These are phyloP conservation scores for Verticillium tricorpus DNA, from an alignment of 2,329 filamentous ascomycete genomes.

Conservation along the genomic window DNA sequence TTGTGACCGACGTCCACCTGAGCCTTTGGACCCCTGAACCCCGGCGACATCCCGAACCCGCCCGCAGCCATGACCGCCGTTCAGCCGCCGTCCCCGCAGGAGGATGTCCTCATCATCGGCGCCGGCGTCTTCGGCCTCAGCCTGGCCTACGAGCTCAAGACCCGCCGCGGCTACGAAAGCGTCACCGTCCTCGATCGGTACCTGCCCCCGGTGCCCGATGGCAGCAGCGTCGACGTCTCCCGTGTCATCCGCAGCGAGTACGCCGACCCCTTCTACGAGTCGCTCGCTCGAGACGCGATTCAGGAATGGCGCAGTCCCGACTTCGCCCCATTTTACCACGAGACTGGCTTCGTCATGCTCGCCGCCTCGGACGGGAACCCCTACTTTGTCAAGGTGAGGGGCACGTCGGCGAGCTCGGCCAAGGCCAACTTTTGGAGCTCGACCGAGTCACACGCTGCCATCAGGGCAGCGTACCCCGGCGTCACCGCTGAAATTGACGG, in stretches of 20 bases:
- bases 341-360: slow-evolving; percentile 27
- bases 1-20: neutral
- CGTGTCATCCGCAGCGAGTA: slow-evolving; percentile 52
- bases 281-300: slow-evolving; percentile 33
- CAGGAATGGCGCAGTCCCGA: slow-evolving; percentile 18
- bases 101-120: slow-evolving; percentile 22
- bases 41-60: neutral
- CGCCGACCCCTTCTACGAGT: slow-evolving; percentile 56
- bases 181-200: slow-evolving; percentile 31
- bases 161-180: slow-evolving; percentile 21
- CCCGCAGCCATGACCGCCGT: neutral
- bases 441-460: slow-evolving; percentile 3
- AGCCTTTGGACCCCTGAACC: neutral
- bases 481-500: slow-evolving; percentile 7
- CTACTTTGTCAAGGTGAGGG: slow-evolving; percentile 15
- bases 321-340: slow-evolving; percentile 23
- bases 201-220: slow-evolving; percentile 29
- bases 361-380: slow-evolving; percentile 10
- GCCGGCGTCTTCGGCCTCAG: slow-evolving; percentile 25
- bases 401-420: neutral
- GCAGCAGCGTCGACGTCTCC: slow-evolving; percentile 35
- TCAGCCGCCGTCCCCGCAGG: slow-evolving; percentile 4
- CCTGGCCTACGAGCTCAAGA: slow-evolving; percentile 20
- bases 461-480: slow-evolving; percentile 6
- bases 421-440: slow-evolving; percentile 3